Conservation (phyloP, 768 basidiomycete genomes). For the Panaeolus cyanescens region DNA sequence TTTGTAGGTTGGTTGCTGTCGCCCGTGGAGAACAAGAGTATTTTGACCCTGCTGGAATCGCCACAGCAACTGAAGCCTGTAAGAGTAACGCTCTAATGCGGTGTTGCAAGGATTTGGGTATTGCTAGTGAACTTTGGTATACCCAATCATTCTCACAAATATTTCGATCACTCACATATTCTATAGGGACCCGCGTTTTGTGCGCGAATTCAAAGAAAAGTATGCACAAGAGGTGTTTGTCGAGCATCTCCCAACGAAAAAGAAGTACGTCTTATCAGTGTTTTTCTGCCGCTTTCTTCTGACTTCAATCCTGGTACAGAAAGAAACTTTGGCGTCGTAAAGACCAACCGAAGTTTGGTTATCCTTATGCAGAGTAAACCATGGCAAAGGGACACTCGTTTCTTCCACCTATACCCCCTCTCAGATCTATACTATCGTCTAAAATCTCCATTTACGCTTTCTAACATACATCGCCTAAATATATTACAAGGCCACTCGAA, state of each 20-base stretch:
- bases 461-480: too few relatives aligned
- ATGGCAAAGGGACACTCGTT: not conserved
- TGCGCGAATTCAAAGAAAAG: conserved; percentile 87
- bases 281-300: not conserved
- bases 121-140: conserved; percentile 95
- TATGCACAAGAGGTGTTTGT: conserved; percentile 85
- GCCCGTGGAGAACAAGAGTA: conserved; percentile 97
- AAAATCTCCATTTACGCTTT: too few relatives aligned
- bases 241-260: conserved; percentile 83
- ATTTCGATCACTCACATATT: not conserved
- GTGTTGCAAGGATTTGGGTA: conserved; percentile 94
- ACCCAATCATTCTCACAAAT: conserved; percentile 16
- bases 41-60: conserved; percentile 87
- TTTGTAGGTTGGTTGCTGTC: conserved; percentile 77
- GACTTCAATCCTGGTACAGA: conserved; percentile 40
- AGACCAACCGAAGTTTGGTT: conserved; percentile 82
- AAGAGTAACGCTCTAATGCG: conserved; percentile 98
- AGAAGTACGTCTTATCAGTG: conserved; percentile 73
- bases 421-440: too few relatives aligned
- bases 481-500: too few relatives aligned
- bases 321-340: conserved; percentile 91
- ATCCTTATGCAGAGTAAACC: conserved; percentile 82
- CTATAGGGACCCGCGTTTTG: conserved; percentile 91
- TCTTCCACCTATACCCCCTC: too few relatives aligned
- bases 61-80: conserved; percentile 93